Evolutionary conservation across 192 early-diverging fungal species (phyloP), one percentile per base, ranked within the genome.

Genomic region (Coemansia sp.): DNA sequence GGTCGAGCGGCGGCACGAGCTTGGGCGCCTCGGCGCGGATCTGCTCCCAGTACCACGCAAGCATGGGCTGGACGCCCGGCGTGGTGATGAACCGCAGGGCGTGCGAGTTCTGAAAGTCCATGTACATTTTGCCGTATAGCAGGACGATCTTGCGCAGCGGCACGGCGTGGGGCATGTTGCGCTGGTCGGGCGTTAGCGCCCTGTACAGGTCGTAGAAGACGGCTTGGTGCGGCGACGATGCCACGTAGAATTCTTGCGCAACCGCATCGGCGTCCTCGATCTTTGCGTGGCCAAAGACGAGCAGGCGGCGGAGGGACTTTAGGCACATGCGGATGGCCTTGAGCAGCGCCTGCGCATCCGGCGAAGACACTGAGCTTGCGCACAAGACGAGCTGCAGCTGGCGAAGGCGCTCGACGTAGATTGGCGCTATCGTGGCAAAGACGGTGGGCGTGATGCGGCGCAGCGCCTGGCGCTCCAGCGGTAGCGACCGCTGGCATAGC

Each of bases 121-220:
- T 63, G 69, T 92, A 94, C 33, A 97, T 67, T 64, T 92, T 92
- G 33, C 95, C 95, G 48, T 92, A 86, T 10, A 87, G 84, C 44
- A 89, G 55, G 9, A 85, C 77, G 56, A 92, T 88, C 58, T 90
- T 83, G 24, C 68, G 52, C 60, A 83, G 68, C 16, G 68, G 33
- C 23, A 62, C 33, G 16, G 43, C 63, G 12, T 33, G 68, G 18
- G 9, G 43, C 11, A 59, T 46, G 4, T 73, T 68, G 33, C 73
- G 63, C 23, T 52, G 52, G 23, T 62, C 73, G 14, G 68, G 38
- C 11, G 67, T 24, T 59, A 81, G 56, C 26, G 21, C 38, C 3
- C 35, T 21, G 34, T 69, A 69, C 34, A 81, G 49, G 46, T 71
- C 70, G 61, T 72, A 81, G 41, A 81, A 81, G 9, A 73, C 78